Percentiles rank a stretch among this genome's conserved stretches.
Evolutionary conservation across 768 basidiomycete species (phyloP).

Genomic region (Ephemerocybe angulata): DNA sequence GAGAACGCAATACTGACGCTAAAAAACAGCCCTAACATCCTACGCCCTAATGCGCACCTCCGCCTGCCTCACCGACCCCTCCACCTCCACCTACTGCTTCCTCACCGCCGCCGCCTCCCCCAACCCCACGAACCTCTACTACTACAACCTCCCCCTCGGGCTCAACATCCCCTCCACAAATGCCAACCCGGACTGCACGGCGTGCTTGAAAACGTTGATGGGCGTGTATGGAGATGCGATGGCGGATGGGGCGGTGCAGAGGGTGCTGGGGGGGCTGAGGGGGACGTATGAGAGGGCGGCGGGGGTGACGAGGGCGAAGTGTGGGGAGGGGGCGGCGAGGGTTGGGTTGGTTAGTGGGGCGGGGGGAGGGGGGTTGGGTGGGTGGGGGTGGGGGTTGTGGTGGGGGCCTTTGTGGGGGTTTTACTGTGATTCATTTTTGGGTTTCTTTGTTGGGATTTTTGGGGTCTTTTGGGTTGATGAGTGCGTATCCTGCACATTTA

Average conservation of each 20-base stretch:
- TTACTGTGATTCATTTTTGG: no score
- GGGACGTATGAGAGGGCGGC: slow-evolving; percentile 50
- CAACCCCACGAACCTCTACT: slow-evolving; percentile 67
- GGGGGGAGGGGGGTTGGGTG: not conserved
- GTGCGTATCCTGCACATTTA: no score
- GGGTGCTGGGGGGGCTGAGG: slow-evolving; percentile 34
- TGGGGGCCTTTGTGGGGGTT: no score
- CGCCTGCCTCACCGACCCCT: slow-evolving; percentile 57
- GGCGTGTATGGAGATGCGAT: slow-evolving; percentile 47
- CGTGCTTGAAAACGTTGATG: slow-evolving; percentile 62
- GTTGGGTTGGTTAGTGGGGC: slow-evolving; percentile 17
- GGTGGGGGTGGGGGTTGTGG: not conserved
- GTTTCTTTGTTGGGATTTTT: no score
- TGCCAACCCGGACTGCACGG: slow-evolving; percentile 50
- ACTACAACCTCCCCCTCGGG: slow-evolving; percentile 67
- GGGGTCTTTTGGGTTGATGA: no score
- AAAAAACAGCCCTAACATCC: slow-evolving; percentile 49
- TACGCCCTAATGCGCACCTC: slow-evolving; percentile 59
- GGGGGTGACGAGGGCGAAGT: slow-evolving; percentile 40
- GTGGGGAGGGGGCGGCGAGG: slow-evolving; percentile 49
- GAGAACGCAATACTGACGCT: not conserved
- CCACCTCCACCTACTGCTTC: slow-evolving; percentile 69
- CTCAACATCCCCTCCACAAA: slow-evolving; percentile 46
- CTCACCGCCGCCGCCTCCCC: slow-evolving; percentile 54
- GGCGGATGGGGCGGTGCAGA: slow-evolving; percentile 15